Evolutionary conservation across 2,329 filamentous ascomycete genomes (phyloP), one percentile per base, ranked within the genome.

Genomic region (Pseudogymnoascus sp.): DNA sequence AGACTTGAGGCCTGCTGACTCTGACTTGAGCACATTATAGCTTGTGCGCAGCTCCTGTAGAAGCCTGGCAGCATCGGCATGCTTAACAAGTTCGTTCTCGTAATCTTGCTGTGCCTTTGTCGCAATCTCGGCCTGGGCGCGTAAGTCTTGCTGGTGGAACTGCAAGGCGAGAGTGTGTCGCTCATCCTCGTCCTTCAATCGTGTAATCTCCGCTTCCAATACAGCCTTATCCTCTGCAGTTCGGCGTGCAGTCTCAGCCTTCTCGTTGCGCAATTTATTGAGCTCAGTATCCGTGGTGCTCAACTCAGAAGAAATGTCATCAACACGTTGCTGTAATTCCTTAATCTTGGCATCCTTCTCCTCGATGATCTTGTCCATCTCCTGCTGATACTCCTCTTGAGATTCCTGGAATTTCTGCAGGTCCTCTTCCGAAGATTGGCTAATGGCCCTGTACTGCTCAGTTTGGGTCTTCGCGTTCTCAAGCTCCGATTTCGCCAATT

Each of bases 71-170:
- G 93, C 94, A 66, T 97, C 91, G 1, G 92, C 93, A 74, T 99
- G 94, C 76, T 94, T 97, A 69, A 96, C 83, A 9, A 99, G 81
- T 73, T 99, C 94, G 64, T 87, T 87, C 73, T 99, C 95, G 71
- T 99, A 99, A 67, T 94, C 92, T 70, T 96, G 88, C 72, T 99
- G 94, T 3, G 94, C 91, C 72, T 91, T 89, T 60, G 91, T 87
- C 2, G 94, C 91, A 69, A 99, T 97, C 47, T 95, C 89, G 28
- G 93, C 92, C 73, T 99, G 94, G 0, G 90, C 87, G 64, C 94
- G 92, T 41, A 97, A 83, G 68, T 97, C 92, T 68, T 96, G 89
- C 71, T 95, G 90, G 70, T 96, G 89, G 70, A 89, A 91, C 66
- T 90, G 86, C 32, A 90, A 86, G 58, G 91, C 87, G 63, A 91